Conservation (phyloP, 1,284 basidiomycete genomes). For the Fomitiporia mediterranea region DNA sequence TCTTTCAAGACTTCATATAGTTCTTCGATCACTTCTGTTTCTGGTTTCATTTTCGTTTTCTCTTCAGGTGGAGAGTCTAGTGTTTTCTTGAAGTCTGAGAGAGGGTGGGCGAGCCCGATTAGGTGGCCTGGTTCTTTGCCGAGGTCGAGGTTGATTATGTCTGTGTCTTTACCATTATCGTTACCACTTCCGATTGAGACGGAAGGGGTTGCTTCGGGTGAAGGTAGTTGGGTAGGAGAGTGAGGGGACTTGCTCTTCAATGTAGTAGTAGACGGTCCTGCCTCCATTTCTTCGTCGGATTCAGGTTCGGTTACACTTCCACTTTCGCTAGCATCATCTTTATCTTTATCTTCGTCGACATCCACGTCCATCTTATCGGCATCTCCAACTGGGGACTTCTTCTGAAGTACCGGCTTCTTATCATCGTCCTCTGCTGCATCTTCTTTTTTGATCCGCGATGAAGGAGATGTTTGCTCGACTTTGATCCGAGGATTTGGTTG, state of each 20-base stretch:
- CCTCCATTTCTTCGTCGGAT: slow-evolving; percentile 28
- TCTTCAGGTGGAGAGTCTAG: too few species aligned
- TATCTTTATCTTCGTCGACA: too few species aligned
- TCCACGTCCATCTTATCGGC: slow-evolving; percentile 27
- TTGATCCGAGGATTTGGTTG: slow-evolving; percentile 25
- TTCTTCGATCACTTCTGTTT: slow-evolving; percentile 80
- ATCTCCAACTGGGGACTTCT: slow-evolving; percentile 26
- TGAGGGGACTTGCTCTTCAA: too few species aligned
- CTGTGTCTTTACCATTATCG: slow-evolving; percentile 39
- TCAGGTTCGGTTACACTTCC: slow-evolving; percentile 38
- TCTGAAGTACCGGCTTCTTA: slow-evolving; percentile 13
- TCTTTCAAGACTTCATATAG: slow-evolving; percentile 66
- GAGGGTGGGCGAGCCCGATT: slow-evolving; percentile 67
- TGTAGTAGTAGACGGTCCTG: slow-evolving; percentile 19
- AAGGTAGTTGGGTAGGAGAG: slow-evolving; percentile 17
- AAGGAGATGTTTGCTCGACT: slow-evolving; percentile 17
- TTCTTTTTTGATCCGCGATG: slow-evolving; percentile 17
- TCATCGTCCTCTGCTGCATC: not conserved
- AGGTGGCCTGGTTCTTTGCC: slow-evolving; percentile 50
- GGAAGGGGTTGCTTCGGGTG: slow-evolving; percentile 22
- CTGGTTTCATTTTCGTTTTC: too few species aligned
- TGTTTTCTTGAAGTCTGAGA: slow-evolving; percentile 72
- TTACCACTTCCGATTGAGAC: slow-evolving; percentile 40
- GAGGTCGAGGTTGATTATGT: slow-evolving; percentile 35
- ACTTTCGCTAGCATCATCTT: too few species aligned